Percentiles rank a stretch among this genome's conserved stretches.
Evolutionary conservation across 352 stramenopile species (phyloP).

Genomic region (Phytophthora vignae): DNA sequence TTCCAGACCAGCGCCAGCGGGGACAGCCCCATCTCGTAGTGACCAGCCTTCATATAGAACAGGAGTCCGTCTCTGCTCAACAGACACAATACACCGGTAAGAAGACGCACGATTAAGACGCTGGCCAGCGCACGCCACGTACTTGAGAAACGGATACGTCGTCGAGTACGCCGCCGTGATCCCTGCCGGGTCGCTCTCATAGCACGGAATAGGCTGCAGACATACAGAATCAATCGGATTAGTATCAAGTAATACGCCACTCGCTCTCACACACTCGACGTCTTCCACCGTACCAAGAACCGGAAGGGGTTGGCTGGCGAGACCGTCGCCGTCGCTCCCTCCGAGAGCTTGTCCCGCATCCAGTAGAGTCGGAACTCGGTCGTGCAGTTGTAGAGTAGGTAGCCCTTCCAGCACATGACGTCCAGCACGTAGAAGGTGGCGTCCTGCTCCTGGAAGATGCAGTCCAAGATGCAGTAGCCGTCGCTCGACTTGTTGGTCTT

Average conservation of each 20-base stretch:
- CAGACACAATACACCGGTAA: neutral
- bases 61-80: constrained; percentile 84
- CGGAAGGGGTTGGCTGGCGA: constrained; percentile 76
- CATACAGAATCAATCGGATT: neutral
- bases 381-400: constrained; percentile 93
- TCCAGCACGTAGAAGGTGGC: constrained; percentile 93
- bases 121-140: constrained; percentile 15
- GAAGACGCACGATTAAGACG: neutral
- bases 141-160: constrained; percentile 89
- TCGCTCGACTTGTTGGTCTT: constrained; percentile 78
- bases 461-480: constrained; percentile 92
- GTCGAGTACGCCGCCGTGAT: constrained; percentile 82
- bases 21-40: constrained; percentile 91
- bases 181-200: constrained; percentile 83
- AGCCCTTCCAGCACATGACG: constrained; percentile 95
- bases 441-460: constrained; percentile 91
- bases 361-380: constrained; percentile 93
- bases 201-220: constrained; percentile 82
- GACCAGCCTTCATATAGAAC: constrained; percentile 90
- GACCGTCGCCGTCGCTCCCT: constrained; percentile 58
- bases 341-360: constrained; percentile 91
- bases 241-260: neutral
- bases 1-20: constrained; percentile 92
- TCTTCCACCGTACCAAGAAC: constrained; percentile 61
- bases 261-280: neutral